Conservation (phyloP, 805 yeast genomes). For the Kluyveromyces starmeri region DNA sequence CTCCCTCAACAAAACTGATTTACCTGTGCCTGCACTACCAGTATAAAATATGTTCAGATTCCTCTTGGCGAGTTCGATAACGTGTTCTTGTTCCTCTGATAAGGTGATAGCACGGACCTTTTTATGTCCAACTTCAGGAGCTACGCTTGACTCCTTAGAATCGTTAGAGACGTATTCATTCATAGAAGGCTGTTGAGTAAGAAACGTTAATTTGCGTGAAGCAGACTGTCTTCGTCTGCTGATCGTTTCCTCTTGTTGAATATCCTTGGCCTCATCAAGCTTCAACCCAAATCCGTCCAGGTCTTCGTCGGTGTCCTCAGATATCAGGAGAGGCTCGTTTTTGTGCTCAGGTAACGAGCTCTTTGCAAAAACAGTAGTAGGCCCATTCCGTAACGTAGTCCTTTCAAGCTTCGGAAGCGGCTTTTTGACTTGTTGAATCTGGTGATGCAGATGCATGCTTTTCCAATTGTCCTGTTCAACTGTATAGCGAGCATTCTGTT, state of each 20-base stretch:
- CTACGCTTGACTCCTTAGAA: constrained; percentile 2
- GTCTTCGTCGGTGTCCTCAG: no score
- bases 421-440: no score
- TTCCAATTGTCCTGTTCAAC: neutral
- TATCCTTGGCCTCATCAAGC: no score
- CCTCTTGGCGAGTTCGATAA: constrained; percentile 52
- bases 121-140: constrained; percentile 5
- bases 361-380: no score
- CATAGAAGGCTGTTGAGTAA: constrained; percentile 4
- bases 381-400: no score
- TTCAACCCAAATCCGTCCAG: no score
- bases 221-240: neutral
- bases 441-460: neutral
- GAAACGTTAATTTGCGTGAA: constrained; percentile 2
- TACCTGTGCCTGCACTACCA: constrained; percentile 98
- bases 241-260: no score
- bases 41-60: constrained; percentile 80
- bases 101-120: constrained; percentile 20
- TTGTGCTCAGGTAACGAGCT: no score
- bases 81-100: constrained; percentile 55
- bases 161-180: constrained; percentile 4
- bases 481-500: neutral
- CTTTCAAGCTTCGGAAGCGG: no score
- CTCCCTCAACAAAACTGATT: constrained; percentile 70
- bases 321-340: no score